Conservation (phyloP, 768 basidiomycete genomes). For the Exidia glandulosa region DNA sequence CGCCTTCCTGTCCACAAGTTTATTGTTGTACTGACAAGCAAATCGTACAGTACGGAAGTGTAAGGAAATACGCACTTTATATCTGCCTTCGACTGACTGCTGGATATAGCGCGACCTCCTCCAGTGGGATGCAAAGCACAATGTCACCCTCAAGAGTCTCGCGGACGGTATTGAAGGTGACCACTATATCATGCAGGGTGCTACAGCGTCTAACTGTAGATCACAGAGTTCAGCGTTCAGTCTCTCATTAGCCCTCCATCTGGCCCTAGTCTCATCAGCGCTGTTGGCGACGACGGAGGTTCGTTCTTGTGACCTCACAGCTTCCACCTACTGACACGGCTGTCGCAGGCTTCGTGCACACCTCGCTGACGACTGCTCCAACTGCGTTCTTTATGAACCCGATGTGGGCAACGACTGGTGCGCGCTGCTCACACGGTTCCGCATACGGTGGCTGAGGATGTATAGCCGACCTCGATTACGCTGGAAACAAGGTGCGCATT, state of each 20-base stretch:
- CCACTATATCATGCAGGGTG: too few species aligned
- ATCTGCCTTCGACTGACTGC: too few species aligned
- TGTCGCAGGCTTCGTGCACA: slow-evolving; percentile 41
- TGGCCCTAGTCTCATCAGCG: slow-evolving; percentile 47
- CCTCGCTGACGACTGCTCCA: slow-evolving; percentile 30
- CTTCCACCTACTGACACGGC: too few species aligned
- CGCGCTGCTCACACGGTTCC: slow-evolving; percentile 19
- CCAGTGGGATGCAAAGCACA: slow-evolving; percentile 50
- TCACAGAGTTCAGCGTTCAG: slow-evolving; percentile 48
- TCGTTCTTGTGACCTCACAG: too few species aligned
- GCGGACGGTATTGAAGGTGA: slow-evolving; percentile 59
- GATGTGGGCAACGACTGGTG: slow-evolving; percentile 20
- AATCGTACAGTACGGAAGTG: too few species aligned
- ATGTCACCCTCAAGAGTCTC: slow-evolving; percentile 46
- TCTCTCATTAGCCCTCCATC: slow-evolving; percentile 49
- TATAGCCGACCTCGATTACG: slow-evolving; percentile 38
- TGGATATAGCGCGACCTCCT: slow-evolving; percentile 44
- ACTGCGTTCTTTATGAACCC: slow-evolving; percentile 29
- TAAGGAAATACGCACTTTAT: too few species aligned
- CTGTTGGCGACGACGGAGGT: slow-evolving; percentile 44
- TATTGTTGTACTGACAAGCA: too few species aligned
- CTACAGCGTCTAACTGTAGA: too few species aligned
- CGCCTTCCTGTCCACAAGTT: too few species aligned
- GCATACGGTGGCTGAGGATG: neutral
- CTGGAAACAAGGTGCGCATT: slow-evolving; percentile 41